Evolutionary conservation across 208 protist species (phyloP).

Genomic region (Wallacemonas sp.): DNA sequence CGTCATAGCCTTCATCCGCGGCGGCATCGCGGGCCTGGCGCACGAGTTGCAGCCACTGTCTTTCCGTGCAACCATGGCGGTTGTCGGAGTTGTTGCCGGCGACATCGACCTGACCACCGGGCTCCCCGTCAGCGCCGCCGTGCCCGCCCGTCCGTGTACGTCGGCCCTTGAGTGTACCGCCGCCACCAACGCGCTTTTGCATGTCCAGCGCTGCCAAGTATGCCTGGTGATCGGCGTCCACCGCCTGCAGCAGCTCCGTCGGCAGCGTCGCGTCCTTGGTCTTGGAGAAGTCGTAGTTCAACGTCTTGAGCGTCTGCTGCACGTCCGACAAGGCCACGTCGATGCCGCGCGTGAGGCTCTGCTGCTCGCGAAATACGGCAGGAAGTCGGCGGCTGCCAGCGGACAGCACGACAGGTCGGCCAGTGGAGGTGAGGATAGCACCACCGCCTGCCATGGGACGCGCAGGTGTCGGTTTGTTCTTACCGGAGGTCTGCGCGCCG

Average conservation of each 20-base stretch:
- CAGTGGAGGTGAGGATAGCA: conserved; percentile 25
- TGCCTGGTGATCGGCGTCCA: conserved; percentile 26
- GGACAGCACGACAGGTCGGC: conserved; percentile 28
- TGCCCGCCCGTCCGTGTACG: background rate
- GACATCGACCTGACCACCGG: background rate
- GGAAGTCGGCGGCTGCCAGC: conserved; percentile 45
- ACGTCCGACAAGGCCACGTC: conserved; percentile 29
- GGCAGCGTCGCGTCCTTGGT: conserved; percentile 31
- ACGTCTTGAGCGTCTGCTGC: conserved; percentile 31
- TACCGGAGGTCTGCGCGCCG: too few species aligned
- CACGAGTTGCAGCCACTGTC: conserved; percentile 36
- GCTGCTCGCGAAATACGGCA: conserved; percentile 53
- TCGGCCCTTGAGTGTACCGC: background rate
- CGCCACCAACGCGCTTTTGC: background rate
- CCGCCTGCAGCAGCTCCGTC: conserved; percentile 19
- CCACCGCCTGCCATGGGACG: conserved; percentile 7
- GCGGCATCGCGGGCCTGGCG: conserved; percentile 55
- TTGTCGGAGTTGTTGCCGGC: conserved; percentile 12
- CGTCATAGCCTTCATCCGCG: conserved; percentile 63
- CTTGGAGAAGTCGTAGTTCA: conserved; percentile 31
- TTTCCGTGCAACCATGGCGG: conserved; percentile 23
- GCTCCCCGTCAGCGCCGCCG: conserved; percentile 15
- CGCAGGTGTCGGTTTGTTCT: background rate
- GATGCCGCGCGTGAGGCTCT: conserved; percentile 26
- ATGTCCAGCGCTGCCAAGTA: conserved; percentile 17